Base-by-base conservation (phyloP, 1,139 yeast genomes). In the Geotrichum cucujoidarum region DNA sequence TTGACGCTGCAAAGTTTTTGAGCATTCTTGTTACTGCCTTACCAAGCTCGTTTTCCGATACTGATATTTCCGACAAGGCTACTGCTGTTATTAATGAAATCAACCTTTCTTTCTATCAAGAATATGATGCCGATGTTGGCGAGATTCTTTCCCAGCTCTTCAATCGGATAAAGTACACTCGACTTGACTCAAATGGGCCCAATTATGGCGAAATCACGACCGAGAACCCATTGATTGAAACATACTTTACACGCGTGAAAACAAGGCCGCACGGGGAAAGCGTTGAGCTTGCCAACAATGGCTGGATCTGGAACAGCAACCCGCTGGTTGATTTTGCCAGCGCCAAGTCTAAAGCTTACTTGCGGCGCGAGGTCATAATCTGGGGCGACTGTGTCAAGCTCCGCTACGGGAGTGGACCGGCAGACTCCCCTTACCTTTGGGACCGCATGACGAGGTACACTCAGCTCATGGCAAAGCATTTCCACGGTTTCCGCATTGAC, bases 231-330 rank as follows among this genome's bases (percentile, higher is more conserved):
- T 71, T 92, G 43, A 78, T 86, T 2, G 97, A 92, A 63, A 80
- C 89, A 2, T 92, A 90, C 65, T 92, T 92, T 64, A 88, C 97
- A 1, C 72, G 89, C 51, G 80, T 90, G 57, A 65, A 60, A 1
- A 60, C 60, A 36, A 74, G 69, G 10, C 61, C 64, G 0, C 70
- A 74, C 40, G 90, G 88, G 2, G 72, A 75, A 42, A 48, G 52
- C 18, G 57, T 64, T 35, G 87, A 89, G 1, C 70, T 92, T 52
- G 97, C 96, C 5, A 92, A 92, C 62, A 92, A 92, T 62, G 98
- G 98, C 38, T 92, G 97, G 97, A 89, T 92, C 49, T 92, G 98
- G 98, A 92, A 88, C 47, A 97, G 96, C n/a, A 83, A 90, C 57
- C 97, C 97, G 2, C 68, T 90, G 52, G 83, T 88, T 5, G 97